Conservation (phyloP, 495 filamentous ascomycete species). For the Glonium stellatum region DNA sequence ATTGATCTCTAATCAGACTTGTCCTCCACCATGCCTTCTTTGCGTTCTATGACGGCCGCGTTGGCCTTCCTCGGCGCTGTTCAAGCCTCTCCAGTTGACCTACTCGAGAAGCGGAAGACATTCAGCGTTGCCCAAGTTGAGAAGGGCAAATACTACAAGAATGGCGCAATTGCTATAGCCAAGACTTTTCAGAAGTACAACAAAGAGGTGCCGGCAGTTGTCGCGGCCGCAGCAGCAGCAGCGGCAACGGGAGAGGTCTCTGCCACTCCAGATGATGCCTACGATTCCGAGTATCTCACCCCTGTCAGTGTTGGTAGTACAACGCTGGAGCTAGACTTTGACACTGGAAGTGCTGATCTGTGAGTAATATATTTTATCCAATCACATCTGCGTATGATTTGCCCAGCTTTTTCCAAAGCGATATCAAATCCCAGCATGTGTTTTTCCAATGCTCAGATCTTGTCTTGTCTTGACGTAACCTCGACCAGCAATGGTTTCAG, state of each 20-base stretch:
- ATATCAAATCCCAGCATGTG: not conserved
- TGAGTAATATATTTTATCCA: slow-evolving; percentile 38
- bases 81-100: slow-evolving; percentile 18
- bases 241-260: slow-evolving; percentile 43
- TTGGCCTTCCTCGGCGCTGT: slow-evolving; percentile 13
- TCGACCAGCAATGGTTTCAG: not conserved
- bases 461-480: slow-evolving; percentile 11
- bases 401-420: not conserved
- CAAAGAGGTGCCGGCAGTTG: slow-evolving; percentile 36
- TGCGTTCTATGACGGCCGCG: slow-evolving; percentile 15
- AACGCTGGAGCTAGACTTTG: slow-evolving; percentile 60
- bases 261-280: slow-evolving; percentile 45
- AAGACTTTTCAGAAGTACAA: slow-evolving; percentile 36
- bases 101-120: slow-evolving; percentile 16
- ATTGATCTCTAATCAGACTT: not conserved
- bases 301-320: slow-evolving; percentile 60
- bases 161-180: slow-evolving; percentile 13
- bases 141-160: slow-evolving; percentile 12
- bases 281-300: slow-evolving; percentile 60
- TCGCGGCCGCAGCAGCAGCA: slow-evolving; percentile 36
- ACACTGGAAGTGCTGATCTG: slow-evolving; percentile 73
- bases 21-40: slow-evolving; percentile 21
- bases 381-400: not conserved
- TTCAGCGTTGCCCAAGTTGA: slow-evolving; percentile 24
- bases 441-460: slow-evolving; percentile 6